A percentile compares a stretch with the other conserved stretches of the same genome.
phyloP scores from a whole-genome alignment of 257 asterid species.

The Ilex aquifolium region DNA sequence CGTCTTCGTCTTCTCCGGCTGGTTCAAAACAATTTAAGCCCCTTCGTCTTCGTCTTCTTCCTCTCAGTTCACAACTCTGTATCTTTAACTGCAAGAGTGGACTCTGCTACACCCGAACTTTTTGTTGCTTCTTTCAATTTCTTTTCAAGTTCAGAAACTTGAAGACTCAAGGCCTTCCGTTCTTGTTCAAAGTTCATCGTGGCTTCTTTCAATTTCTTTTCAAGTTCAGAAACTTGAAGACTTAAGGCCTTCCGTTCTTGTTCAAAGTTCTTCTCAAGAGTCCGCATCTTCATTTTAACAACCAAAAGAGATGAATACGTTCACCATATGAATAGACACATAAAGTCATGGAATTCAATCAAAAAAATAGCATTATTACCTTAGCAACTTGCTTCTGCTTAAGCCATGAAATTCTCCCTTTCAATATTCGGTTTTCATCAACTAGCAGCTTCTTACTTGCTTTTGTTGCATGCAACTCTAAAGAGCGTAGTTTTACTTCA shows the following conservation, averaged over 20 bases:
- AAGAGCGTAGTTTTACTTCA: constrained; percentile 57
- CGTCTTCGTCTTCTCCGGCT: too few relatives aligned
- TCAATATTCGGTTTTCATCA: constrained; percentile 60
- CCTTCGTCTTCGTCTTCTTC: too few relatives aligned
- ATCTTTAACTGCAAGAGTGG: constrained; percentile 56
- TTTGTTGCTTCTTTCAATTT: constrained; percentile 53
- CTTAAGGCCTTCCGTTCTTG: constrained; percentile 58
- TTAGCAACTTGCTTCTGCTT: constrained; percentile 58
- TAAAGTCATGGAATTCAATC: constrained; percentile 10
- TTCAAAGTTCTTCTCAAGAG: constrained; percentile 51
- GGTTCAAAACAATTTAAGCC: too few relatives aligned
- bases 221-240: constrained; percentile 61
- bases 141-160: constrained; percentile 69
- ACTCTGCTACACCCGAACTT: constrained; percentile 44
- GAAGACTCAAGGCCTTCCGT: constrained; percentile 47
- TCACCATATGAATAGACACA: constrained; percentile 9
- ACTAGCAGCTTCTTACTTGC: constrained; percentile 66
- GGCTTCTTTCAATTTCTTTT: constrained; percentile 63
- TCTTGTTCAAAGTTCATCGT: constrained; percentile 63
- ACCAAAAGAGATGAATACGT: constrained; percentile 6
- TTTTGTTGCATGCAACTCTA: constrained; percentile 71
- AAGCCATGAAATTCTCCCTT: constrained; percentile 56
- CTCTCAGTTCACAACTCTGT: constrained; percentile 46
- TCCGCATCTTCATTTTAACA: constrained; percentile 42
- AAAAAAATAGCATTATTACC: constrained; percentile 24